Conservation (phyloP, 345 rosid genomes). For the Arabidopsis thaliana region DNA sequence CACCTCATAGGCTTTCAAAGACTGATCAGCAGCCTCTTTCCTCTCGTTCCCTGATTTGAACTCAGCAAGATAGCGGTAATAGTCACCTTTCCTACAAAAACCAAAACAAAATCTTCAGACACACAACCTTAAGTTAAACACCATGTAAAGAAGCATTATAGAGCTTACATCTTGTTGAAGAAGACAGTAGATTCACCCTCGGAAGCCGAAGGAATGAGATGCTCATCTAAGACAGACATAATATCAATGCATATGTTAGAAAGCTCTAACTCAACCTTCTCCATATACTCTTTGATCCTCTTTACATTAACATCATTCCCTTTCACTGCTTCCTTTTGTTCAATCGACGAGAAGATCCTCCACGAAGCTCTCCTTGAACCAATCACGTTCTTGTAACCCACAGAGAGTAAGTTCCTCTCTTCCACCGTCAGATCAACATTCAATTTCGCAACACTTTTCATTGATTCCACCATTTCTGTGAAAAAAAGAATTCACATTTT, state of each 20-base stretch:
- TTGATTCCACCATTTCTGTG: conserved; percentile 61
- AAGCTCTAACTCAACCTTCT: conserved; percentile 68
- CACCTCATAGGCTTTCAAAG: conserved; percentile 77
- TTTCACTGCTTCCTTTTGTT: conserved; percentile 59
- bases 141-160: conserved; percentile 8
- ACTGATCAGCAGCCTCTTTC: conserved; percentile 65
- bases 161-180: conserved; percentile 67
- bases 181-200: conserved; percentile 70
- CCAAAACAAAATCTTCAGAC: conserved; percentile 14
- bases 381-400: conserved; percentile 65
- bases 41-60: conserved; percentile 60
- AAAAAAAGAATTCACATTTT: conserved; percentile 7
- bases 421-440: conserved; percentile 62
- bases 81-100: conserved; percentile 72
- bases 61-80: conserved; percentile 69
- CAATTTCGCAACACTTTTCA: conserved; percentile 59
- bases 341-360: conserved; percentile 63
- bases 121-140: conserved; percentile 1
- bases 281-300: conserved; percentile 61
- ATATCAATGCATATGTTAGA: conserved; percentile 58
- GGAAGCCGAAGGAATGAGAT: conserved; percentile 64
- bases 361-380: conserved; percentile 66
- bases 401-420: conserved; percentile 63
- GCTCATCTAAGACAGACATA: conserved; percentile 67
- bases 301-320: conserved; percentile 62